Evolutionary conservation across 345 rosid genomes (phyloP).

Genomic region (Citrus maxima): DNA sequence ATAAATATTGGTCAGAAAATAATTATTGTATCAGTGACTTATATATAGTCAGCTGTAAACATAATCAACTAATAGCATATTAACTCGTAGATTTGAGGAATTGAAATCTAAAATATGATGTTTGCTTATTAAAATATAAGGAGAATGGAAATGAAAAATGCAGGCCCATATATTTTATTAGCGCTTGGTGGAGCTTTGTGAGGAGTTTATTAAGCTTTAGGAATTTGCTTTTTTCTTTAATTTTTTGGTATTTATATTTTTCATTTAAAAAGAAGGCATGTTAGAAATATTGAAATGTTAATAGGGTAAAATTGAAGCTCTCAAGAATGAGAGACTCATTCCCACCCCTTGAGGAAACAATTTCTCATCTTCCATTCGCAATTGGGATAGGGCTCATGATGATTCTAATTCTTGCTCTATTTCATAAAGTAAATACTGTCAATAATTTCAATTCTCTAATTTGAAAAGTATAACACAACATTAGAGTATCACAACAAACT

Average conservation of each 20-base stretch:
- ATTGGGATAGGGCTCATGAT: fast-evolving
- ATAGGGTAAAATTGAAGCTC: fast-evolving
- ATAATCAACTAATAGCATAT: too few relatives aligned
- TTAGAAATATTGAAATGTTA: too few relatives aligned
- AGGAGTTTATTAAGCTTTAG: too few relatives aligned
- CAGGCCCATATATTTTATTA: fast-evolving
- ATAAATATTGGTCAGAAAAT: too few relatives aligned
- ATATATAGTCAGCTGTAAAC: fast-evolving
- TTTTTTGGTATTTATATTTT: too few relatives aligned
- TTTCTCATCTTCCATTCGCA: fast-evolving
- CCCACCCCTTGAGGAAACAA: fast-evolving
- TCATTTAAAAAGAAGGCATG: fast-evolving
- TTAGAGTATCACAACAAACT: too few relatives aligned
- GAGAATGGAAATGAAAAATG: too few relatives aligned
- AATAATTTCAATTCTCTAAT: too few relatives aligned
- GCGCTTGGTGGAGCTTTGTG: fast-evolving
- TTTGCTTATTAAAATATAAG: too few relatives aligned
- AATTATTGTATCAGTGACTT: fast-evolving
- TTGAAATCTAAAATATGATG: fast-evolving
- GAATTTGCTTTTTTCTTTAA: too few relatives aligned
- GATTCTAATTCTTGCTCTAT: fast-evolving
- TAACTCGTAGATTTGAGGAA: too few relatives aligned
- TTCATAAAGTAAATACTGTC: fast-evolving
- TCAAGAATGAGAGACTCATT: fast-evolving
- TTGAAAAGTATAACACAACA: fast-evolving